Conservation (phyloP, 805 yeast species). For the Myxozyma nipponensis region DNA sequence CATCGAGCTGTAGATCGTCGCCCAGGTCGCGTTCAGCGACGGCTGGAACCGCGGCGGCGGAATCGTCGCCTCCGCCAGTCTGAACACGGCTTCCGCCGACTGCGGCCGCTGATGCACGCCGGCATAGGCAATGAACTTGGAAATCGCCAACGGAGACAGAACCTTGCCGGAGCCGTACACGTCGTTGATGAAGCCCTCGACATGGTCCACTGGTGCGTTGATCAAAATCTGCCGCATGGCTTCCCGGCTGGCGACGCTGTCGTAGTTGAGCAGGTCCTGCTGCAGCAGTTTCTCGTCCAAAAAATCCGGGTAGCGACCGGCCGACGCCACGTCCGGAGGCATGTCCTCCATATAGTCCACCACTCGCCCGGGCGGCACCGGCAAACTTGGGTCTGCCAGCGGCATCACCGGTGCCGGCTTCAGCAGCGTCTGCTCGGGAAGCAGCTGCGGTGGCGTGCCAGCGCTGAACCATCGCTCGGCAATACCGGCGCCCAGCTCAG, state of each 20-base stretch:
- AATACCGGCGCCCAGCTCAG: not conserved
- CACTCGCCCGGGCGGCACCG: constrained; percentile 3
- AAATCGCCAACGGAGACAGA: constrained; percentile 11
- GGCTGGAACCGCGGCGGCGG: constrained; percentile 15
- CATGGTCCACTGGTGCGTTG: not conserved
- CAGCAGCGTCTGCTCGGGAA: constrained; percentile 1
- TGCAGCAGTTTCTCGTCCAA: constrained; percentile 4
- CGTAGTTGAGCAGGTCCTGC: constrained; percentile 6
- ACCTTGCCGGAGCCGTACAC: constrained; percentile 4
- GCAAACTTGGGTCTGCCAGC: not conserved
- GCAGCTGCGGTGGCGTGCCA: not conserved
- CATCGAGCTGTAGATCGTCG: constrained; percentile 31
- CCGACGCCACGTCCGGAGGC: not conserved
- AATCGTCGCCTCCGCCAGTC: constrained; percentile 10
- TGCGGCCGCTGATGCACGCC: constrained; percentile 8
- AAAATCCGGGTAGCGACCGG: not conserved
- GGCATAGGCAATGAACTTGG: constrained; percentile 14
- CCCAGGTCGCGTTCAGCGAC: constrained; percentile 29
- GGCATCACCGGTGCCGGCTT: not conserved
- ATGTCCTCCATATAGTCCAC: not conserved
- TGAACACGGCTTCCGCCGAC: constrained; percentile 16
- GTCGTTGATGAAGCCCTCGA: constrained; percentile 1
- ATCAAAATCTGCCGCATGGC: constrained; percentile 4
- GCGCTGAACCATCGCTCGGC: constrained; percentile 1
- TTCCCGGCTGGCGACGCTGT: constrained; percentile 1